These are phyloP conservation scores for Neurospora pannonica DNA, from an alignment of 495 filamentous ascomycete genomes.

Conservation along the genomic window DNA sequence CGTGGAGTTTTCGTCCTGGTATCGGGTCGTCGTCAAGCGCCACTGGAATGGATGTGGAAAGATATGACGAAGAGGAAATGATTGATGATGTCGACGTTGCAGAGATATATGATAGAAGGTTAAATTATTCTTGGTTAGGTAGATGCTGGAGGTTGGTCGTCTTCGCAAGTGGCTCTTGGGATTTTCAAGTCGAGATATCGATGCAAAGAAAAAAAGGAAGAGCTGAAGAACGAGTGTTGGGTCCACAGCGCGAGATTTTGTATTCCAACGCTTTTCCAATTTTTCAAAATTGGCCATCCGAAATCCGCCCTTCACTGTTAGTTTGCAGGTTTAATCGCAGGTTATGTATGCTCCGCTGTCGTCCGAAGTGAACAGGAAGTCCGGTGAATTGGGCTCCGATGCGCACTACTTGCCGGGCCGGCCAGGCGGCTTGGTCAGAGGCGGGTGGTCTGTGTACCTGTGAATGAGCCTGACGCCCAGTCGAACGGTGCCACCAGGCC, in stretches of 20 bases:
- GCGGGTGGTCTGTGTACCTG: not conserved
- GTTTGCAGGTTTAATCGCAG: not conserved
- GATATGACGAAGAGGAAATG: not conserved
- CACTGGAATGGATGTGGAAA: fast-evolving
- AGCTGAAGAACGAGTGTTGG: not conserved
- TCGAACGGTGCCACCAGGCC: not conserved
- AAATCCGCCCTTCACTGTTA: not conserved
- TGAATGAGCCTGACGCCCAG: not conserved
- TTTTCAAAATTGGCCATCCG: not conserved
- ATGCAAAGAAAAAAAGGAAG: not conserved
- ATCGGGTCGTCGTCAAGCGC: not conserved
- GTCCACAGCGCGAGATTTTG: not conserved
- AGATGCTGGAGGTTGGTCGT: not conserved
- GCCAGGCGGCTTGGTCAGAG: not conserved
- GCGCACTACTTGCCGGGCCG: not conserved
- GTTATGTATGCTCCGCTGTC: not conserved
- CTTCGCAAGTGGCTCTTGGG: not conserved
- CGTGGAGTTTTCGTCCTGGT: not conserved
- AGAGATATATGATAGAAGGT: not conserved
- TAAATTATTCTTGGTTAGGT: not conserved
- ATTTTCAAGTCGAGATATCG: not conserved
- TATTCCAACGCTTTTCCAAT: not conserved
- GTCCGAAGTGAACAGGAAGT: not conserved
- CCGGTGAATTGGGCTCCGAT: not conserved
- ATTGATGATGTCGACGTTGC: not conserved